phyloP scores from a whole-genome alignment of 371 early-diverging fungal genomes.

The Mortierella sp. region DNA sequence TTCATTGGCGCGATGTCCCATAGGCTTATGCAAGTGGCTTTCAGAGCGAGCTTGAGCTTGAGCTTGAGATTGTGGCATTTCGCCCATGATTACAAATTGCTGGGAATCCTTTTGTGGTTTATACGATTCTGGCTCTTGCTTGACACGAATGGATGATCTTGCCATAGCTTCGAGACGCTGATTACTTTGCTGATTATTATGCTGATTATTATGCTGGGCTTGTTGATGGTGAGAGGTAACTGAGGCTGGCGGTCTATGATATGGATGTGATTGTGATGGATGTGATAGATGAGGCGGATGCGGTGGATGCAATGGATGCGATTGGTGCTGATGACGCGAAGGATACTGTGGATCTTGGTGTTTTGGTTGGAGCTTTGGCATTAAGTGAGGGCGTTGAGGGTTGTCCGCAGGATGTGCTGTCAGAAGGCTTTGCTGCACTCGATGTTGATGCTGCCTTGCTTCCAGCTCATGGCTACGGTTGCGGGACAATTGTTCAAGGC shows the following conservation, averaged over 20 bases:
- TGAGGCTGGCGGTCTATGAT: background rate
- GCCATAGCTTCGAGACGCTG: background rate
- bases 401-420: background rate
- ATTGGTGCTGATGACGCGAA: background rate
- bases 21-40: background rate
- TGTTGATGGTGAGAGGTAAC: background rate
- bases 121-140: background rate
- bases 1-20: background rate
- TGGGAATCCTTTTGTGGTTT: background rate
- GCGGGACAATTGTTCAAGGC: background rate
- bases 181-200: background rate
- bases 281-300: background rate
- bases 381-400: background rate
- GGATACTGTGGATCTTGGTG: constrained; percentile 1
- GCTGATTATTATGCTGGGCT: background rate
- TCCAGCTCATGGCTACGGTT: background rate
- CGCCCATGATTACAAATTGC: too few relatives aligned
- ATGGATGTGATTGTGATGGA: background rate
- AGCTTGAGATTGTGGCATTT: too few relatives aligned
- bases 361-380: background rate
- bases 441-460: background rate
- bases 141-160: background rate
- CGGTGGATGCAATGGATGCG: background rate
- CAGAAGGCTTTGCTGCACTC: background rate
- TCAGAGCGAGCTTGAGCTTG: too few relatives aligned